phyloP scores from a whole-genome alignment of 495 filamentous ascomycete genomes.

The Aspergillus taichungensis region DNA sequence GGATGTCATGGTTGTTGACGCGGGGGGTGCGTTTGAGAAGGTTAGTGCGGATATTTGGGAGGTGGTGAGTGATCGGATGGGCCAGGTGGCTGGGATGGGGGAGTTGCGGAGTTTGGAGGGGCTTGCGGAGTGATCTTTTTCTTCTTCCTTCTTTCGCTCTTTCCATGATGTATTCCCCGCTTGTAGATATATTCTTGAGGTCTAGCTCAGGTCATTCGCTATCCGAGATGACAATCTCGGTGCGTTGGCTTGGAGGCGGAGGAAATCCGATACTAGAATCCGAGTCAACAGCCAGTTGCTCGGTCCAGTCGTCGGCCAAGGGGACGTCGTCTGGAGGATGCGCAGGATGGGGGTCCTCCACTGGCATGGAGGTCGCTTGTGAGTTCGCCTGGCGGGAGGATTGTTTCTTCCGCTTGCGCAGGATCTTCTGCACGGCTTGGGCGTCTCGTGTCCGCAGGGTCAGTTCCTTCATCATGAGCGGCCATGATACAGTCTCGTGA shows the following conservation, averaged over 20 bases:
- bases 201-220: slow-evolving; percentile 50
- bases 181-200: no score
- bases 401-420: slow-evolving; percentile 36
- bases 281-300: slow-evolving; percentile 26
- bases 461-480: slow-evolving; percentile 70
- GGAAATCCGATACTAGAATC: slow-evolving; percentile 18
- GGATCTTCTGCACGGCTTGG: slow-evolving; percentile 54
- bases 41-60: slow-evolving; percentile 51
- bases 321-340: slow-evolving; percentile 23
- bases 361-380: no score
- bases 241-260: slow-evolving; percentile 10
- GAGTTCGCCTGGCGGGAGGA: neutral
- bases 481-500: slow-evolving; percentile 54
- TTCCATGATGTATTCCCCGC: no score
- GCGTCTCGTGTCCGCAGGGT: slow-evolving; percentile 59
- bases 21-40: slow-evolving; percentile 42
- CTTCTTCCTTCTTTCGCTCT: slow-evolving; percentile 11
- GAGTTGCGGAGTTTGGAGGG: slow-evolving; percentile 33
- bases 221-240: slow-evolving; percentile 49
- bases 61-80: slow-evolving; percentile 42
- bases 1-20: slow-evolving; percentile 41
- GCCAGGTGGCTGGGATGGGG: slow-evolving; percentile 25
- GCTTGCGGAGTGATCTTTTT: slow-evolving; percentile 21
- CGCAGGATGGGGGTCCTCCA: slow-evolving; percentile 1
- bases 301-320: slow-evolving; percentile 29